A percentile compares a stretch with the other conserved stretches of the same genome.
Conservation (phyloP, 2,329 filamentous ascomycete species). For the Cryphonectria naterciae region DNA sequence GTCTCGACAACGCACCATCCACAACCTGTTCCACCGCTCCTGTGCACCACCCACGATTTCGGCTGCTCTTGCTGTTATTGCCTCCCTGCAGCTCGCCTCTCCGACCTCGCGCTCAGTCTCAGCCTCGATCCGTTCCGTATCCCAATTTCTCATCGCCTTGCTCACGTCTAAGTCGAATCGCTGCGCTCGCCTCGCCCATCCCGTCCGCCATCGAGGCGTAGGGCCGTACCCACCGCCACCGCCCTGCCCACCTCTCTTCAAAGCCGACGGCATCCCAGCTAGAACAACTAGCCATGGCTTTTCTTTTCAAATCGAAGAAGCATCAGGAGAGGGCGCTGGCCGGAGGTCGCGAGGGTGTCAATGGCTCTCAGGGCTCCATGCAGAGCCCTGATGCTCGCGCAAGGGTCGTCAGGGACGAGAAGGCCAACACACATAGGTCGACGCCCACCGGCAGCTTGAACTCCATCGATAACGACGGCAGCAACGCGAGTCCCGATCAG, state of each 20-base stretch:
- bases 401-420: constrained; percentile 59
- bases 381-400: constrained; percentile 53
- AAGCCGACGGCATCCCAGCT: constrained; percentile 40
- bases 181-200: neutral
- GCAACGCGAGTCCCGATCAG: constrained; percentile 67
- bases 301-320: constrained; percentile 84
- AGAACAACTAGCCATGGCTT: constrained; percentile 65
- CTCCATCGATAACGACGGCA: constrained; percentile 65
- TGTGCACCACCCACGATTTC: constrained; percentile 14
- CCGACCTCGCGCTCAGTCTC: constrained; percentile 4
- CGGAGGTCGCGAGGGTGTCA: constrained; percentile 55
- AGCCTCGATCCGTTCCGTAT: constrained; percentile 9
- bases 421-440: constrained; percentile 59
- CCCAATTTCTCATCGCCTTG: neutral
- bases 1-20: constrained; percentile 24
- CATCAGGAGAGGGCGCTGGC: constrained; percentile 65
- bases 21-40: constrained; percentile 17
- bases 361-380: constrained; percentile 52
- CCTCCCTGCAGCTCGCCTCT: neutral
- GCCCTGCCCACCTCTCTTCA: neutral
- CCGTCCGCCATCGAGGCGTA: constrained; percentile 23
- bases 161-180: neutral
- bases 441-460: constrained; percentile 80
- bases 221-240: constrained; percentile 35
- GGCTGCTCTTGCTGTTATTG: constrained; percentile 8